These are phyloP conservation scores for Magnaporthales sp. DNA, from an alignment of 2,329 filamentous ascomycete genomes.

Conservation along the genomic window DNA sequence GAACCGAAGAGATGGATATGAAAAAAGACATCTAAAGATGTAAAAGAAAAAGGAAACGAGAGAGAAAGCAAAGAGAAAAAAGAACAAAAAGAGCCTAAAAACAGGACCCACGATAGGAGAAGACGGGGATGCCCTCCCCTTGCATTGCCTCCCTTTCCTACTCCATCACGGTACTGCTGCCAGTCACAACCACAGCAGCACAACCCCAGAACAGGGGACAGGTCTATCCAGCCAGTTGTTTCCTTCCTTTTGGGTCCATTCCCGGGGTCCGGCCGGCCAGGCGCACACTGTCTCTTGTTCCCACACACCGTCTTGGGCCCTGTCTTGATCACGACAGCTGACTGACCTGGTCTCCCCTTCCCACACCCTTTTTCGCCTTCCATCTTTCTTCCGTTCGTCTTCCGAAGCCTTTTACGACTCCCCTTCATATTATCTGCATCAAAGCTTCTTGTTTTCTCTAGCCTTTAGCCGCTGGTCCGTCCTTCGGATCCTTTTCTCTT, in stretches of 20 bases:
- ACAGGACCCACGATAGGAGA: not conserved
- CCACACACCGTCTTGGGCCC: not conserved
- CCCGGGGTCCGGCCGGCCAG: not conserved
- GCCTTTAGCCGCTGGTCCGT: constrained; percentile 18
- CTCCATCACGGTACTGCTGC: not conserved
- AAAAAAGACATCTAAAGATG: not conserved
- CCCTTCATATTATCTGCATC: constrained; percentile 19
- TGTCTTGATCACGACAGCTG: not conserved
- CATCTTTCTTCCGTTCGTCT: constrained; percentile 10
- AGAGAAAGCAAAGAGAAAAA: not conserved
- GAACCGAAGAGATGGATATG: not conserved
- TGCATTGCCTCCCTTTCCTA: not conserved
- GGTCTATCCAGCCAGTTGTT: not conserved
- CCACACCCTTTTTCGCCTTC: not conserved
- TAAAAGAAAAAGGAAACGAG: not conserved
- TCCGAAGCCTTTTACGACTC: constrained; percentile 5
- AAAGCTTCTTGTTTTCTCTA: constrained; percentile 11
- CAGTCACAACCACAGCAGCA: not conserved
- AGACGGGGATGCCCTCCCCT: not conserved
- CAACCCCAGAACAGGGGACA: not conserved
- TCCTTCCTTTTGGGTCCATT: not conserved
- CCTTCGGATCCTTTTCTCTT: constrained; percentile 5
- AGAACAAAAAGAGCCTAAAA: not conserved
- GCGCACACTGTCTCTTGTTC: not conserved
- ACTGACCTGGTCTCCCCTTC: not conserved